phyloP scores from a whole-genome alignment of 305 asterid genomes.

The Fraxinus floribunda region DNA sequence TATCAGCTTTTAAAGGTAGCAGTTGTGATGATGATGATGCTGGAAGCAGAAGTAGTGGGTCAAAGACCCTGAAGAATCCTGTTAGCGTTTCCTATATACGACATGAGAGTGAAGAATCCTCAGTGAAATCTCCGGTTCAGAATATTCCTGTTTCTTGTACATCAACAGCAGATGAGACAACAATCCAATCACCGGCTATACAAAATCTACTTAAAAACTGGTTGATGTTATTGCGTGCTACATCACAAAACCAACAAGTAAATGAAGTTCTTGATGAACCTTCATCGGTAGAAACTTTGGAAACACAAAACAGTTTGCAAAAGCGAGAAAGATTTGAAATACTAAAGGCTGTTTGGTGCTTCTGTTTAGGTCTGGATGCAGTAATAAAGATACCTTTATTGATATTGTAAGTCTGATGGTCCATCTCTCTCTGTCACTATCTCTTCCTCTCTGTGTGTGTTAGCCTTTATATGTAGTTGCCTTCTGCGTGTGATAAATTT shows the following conservation, averaged over 20 bases:
- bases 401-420: constrained; percentile 58
- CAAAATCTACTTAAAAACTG: constrained; percentile 72
- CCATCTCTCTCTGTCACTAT: not conserved
- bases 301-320: constrained; percentile 32
- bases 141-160: constrained; percentile 55
- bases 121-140: constrained; percentile 53
- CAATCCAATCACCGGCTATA: constrained; percentile 56
- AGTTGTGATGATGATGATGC: constrained; percentile 45
- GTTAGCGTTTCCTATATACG: constrained; percentile 64
- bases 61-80: constrained; percentile 56
- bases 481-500: not conserved
- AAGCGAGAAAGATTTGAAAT: constrained; percentile 41
- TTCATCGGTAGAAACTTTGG: constrained; percentile 42
- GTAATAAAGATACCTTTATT: constrained; percentile 66
- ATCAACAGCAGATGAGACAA: constrained; percentile 41
- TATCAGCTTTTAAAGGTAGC: constrained; percentile 79
- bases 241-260: constrained; percentile 41
- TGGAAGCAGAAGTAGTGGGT: constrained; percentile 59
- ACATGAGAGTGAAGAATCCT: constrained; percentile 61
- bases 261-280: constrained; percentile 48
- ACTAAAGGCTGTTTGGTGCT: constrained; percentile 52
- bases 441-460: not conserved
- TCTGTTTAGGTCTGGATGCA: constrained; percentile 62
- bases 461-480: not conserved
- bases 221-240: constrained; percentile 62